Evolutionary conservation across 768 basidiomycete species (phyloP), one percentile per base, ranked within the genome.

Genomic region (Serendipita sp.): DNA sequence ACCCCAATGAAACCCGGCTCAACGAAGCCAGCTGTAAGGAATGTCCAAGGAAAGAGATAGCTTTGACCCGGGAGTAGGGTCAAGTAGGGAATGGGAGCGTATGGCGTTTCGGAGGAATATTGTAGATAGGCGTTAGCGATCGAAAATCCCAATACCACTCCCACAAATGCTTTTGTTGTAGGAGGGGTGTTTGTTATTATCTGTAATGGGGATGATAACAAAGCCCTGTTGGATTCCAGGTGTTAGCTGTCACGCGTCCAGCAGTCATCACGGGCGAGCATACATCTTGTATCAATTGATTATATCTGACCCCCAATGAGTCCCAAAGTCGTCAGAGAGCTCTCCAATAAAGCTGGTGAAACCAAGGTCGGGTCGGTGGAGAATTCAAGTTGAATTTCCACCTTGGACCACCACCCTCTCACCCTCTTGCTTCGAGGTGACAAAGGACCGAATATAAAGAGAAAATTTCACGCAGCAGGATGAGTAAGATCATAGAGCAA

Each of bases 41-140:
- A 80, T 2, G 91, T 91, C 96, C 96, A 99, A 52, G 95, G 95
- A 67, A 85, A 85, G 73, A 86, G 90, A 35, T 91, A 69, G 70
- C 85, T 86, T 46, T 81, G 80, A 13, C 91, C 93, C 3, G 93
- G 93, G 10, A 89, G 78, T 66, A 94, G 77, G 4, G 86, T 84
- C 70, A 95, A 78, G 75, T 88, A 94, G 35, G 86, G 83, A 34
- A 75, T 69, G 71, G 78, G 64, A 70, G 76, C 67, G 73, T 54
- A 38, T 28, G 74, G 60, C 2, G 65, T 66, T 70, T 70, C 69
- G 73, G 78, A 73, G 70, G 79, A 68, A 82, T 83, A 90, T 69
- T 75, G 76, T 54, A 87, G 75, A 80, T 83, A 88, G 68, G 63
- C 63, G 79, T 78, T 75, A 86, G 86, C 65, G 84, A 68, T 68